Conservation (phyloP, 352 stramenopile genomes). For the Phytophthora ohioensis region DNA sequence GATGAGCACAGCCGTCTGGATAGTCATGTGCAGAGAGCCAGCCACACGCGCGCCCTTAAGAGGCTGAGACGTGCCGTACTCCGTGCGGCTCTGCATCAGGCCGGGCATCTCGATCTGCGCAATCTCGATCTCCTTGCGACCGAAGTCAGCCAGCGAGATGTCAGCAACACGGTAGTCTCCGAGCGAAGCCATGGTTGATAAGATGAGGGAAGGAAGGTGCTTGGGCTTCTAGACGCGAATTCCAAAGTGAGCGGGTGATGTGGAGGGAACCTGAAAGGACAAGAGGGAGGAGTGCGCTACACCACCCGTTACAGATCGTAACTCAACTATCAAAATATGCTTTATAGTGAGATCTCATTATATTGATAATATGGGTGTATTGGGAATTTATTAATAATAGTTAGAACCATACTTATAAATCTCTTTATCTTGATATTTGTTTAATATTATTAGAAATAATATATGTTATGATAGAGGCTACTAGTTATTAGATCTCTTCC, state of each 20-base stretch:
- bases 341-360: not conserved
- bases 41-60: constrained; percentile 94
- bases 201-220: not conserved
- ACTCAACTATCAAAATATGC: constrained; percentile 14
- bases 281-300: constrained; percentile 26
- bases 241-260: constrained; percentile 31
- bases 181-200: constrained; percentile 60
- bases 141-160: constrained; percentile 98
- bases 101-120: constrained; percentile 99
- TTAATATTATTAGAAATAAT: not conserved
- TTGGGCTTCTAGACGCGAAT: constrained; percentile 27
- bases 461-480: not conserved
- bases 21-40: constrained; percentile 99
- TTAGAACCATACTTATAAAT: not conserved
- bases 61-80: constrained; percentile 91
- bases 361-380: not conserved
- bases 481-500: not conserved
- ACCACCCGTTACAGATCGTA: constrained; percentile 30
- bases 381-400: not conserved
- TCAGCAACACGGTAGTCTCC: constrained; percentile 93
- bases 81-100: constrained; percentile 96
- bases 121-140: constrained; percentile 98
- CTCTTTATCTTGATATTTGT: not conserved
- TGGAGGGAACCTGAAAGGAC: not conserved
- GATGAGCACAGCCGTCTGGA: constrained; percentile 99